A percentile compares a stretch with the other conserved stretches of the same genome.
phyloP scores from a whole-genome alignment of 2,329 filamentous ascomycete species.

The Camillea tinctor region DNA sequence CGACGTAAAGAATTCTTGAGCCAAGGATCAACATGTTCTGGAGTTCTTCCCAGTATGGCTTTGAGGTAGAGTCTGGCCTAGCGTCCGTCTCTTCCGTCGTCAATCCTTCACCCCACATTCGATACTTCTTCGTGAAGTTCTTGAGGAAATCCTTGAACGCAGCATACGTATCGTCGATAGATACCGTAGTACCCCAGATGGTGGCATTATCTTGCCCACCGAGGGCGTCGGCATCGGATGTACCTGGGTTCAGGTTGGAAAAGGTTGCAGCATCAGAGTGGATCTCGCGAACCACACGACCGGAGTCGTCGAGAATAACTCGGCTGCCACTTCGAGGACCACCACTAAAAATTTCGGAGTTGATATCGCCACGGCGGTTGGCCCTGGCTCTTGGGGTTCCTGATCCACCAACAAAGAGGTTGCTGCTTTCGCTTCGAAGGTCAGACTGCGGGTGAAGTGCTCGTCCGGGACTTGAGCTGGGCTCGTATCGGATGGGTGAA shows the following conservation, averaged over 20 bases:
- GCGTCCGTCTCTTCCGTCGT: constrained; percentile 71
- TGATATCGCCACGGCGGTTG: constrained; percentile 75
- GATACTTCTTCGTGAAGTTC: constrained; percentile 92
- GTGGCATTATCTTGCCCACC: constrained; percentile 79
- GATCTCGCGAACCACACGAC: constrained; percentile 56
- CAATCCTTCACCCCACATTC: constrained; percentile 85
- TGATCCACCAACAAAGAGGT: constrained; percentile 74
- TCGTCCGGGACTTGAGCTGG: constrained; percentile 83
- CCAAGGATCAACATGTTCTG: constrained; percentile 90
- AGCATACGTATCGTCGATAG: constrained; percentile 82
- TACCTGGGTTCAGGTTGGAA: constrained; percentile 70
- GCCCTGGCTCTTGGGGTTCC: constrained; percentile 54
- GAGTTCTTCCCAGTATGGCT: constrained; percentile 81
- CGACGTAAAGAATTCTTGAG: constrained; percentile 79
- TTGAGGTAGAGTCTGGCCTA: constrained; percentile 70
- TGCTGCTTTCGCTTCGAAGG: constrained; percentile 79
- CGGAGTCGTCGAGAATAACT: constrained; percentile 59
- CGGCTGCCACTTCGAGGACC: constrained; percentile 52
- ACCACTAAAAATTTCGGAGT: constrained; percentile 69
- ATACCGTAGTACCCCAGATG: constrained; percentile 98
- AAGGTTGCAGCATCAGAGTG: constrained; percentile 62
- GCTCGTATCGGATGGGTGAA: constrained; percentile 86
- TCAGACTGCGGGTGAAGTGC: constrained; percentile 63
- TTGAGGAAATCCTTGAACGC: constrained; percentile 89
- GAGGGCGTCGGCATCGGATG: constrained; percentile 85